A percentile compares a stretch with the other conserved stretches of the same genome.
phyloP scores from a whole-genome alignment of 257 asterid species.

The Solanum neorickii region DNA sequence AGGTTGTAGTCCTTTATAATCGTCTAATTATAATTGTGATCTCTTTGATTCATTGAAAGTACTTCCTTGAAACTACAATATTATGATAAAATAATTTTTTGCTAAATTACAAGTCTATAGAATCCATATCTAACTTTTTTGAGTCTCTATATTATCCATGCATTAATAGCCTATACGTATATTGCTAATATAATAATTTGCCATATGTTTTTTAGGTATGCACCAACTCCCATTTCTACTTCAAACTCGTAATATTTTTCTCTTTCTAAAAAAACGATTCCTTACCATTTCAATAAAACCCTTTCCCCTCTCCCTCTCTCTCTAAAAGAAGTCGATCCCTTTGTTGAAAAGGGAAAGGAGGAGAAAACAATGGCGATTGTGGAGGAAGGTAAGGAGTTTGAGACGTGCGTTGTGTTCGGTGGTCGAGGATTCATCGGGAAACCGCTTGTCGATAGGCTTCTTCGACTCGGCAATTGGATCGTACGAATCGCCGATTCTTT shows the following conservation, averaged over 20 bases:
- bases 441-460: slow-evolving; percentile 60
- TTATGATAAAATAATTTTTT: no score
- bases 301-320: neutral
- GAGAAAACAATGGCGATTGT: slow-evolving; percentile 15
- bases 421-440: slow-evolving; percentile 81
- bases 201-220: neutral
- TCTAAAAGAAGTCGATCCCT: neutral
- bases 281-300: neutral
- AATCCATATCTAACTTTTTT: neutral
- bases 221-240: neutral
- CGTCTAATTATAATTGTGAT: no score
- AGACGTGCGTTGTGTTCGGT: slow-evolving; percentile 69
- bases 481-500: slow-evolving; percentile 67
- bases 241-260: neutral
- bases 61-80: neutral
- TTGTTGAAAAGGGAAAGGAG: neutral
- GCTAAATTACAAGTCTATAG: neutral
- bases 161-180: neutral
- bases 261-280: neutral
- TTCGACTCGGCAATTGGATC: slow-evolving; percentile 62
- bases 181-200: neutral
- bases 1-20: no score
- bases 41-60: neutral
- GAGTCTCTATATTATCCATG: neutral
- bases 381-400: slow-evolving; percentile 24